These are phyloP conservation scores for Trichoderma sp. DNA, from an alignment of 2,329 filamentous ascomycete genomes.

Conservation along the genomic window DNA sequence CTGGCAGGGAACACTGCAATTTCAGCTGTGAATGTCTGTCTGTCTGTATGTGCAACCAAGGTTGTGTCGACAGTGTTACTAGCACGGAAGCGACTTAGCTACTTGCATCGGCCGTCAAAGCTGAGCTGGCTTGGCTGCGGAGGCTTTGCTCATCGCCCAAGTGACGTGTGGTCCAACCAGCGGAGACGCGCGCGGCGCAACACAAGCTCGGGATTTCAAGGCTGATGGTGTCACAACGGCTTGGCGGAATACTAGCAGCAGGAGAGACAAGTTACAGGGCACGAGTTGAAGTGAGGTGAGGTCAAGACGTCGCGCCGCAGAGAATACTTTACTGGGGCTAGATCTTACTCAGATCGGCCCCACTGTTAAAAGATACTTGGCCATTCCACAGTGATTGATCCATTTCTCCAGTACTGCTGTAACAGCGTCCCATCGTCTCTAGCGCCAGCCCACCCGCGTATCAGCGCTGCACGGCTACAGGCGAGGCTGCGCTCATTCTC, in stretches of 20 bases:
- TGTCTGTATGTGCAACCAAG: background rate
- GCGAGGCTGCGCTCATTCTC: conserved; percentile 19
- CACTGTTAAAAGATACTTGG: conserved; percentile 6
- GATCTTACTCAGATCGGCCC: background rate
- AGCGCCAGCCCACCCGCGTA: background rate
- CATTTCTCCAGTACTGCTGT: background rate
- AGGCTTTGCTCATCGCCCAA: background rate
- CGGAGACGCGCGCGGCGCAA: too few relatives aligned
- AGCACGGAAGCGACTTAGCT: background rate
- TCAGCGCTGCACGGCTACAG: conserved; percentile 22
- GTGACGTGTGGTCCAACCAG: background rate
- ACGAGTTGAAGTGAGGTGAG: background rate
- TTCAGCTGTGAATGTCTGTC: background rate
- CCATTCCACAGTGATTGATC: too few relatives aligned
- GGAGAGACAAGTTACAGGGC: background rate
- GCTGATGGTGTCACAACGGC: background rate
- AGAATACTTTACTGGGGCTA: background rate
- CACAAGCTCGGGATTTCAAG: background rate
- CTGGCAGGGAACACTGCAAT: background rate
- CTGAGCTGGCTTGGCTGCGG: background rate
- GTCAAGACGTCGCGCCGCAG: background rate
- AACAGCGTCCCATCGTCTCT: background rate
- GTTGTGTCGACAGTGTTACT: background rate
- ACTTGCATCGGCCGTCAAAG: background rate
- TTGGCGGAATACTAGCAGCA: background rate